Evolutionary conservation across 2,329 filamentous ascomycete species (phyloP).

Genomic region (Macrophomina phaseolina): DNA sequence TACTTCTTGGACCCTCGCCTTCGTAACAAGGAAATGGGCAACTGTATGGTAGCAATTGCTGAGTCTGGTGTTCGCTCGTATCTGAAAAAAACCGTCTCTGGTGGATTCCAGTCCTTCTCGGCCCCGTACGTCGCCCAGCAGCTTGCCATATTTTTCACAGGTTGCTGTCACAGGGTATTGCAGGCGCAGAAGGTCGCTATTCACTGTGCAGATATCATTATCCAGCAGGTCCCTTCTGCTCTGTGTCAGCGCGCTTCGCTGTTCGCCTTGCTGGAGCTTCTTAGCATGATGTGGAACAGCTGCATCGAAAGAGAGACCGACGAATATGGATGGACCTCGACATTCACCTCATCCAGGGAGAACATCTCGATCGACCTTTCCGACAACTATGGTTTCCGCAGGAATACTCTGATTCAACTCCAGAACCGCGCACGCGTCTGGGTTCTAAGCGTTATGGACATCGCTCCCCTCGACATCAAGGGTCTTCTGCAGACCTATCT

Average conservation of each 20-base stretch:
- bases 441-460: slow-evolving; percentile 79
- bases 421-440: slow-evolving; percentile 78
- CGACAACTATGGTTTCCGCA: slow-evolving; percentile 85
- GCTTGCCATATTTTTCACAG: slow-evolving; percentile 81
- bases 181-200: slow-evolving; percentile 89
- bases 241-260: slow-evolving; percentile 89
- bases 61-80: slow-evolving; percentile 80
- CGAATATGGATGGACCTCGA: slow-evolving; percentile 84
- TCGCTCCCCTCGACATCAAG: slow-evolving; percentile 92
- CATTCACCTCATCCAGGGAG: slow-evolving; percentile 77
- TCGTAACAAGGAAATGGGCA: slow-evolving; percentile 64
- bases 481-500: slow-evolving; percentile 92
- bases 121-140: slow-evolving; percentile 89
- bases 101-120: slow-evolving; percentile 78
- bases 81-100: slow-evolving; percentile 73
- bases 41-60: slow-evolving; percentile 67
- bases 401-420: slow-evolving; percentile 77
- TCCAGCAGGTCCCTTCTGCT: slow-evolving; percentile 82
- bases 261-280: slow-evolving; percentile 88
- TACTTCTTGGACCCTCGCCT: slow-evolving; percentile 96
- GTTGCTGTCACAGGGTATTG: slow-evolving; percentile 91
- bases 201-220: slow-evolving; percentile 81
- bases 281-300: slow-evolving; percentile 93
- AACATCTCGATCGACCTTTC: slow-evolving; percentile 88
- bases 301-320: slow-evolving; percentile 95